Evolutionary conservation across 345 rosid species (phyloP), one percentile per base, ranked within the genome.

Genomic region (Eutrema heterophyllum): DNA sequence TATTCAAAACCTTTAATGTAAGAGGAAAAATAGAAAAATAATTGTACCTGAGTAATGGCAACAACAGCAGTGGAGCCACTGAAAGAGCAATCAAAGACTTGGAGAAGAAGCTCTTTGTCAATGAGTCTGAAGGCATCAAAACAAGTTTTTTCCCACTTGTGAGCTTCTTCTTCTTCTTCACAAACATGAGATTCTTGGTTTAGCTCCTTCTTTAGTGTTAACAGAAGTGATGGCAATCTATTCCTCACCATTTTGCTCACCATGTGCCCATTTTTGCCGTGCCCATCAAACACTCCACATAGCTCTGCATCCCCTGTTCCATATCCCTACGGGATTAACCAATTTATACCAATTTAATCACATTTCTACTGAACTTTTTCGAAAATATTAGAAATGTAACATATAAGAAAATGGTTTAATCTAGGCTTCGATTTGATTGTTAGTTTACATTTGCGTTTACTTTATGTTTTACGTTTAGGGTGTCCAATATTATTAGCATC

Each of bases 1-100:
- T 21, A 21, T 21, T 21, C 24, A 21, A 33, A 10, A 3, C 56
- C 33, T 49, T 60, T 39, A 38, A 21, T 4, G 14, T 12, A 29
- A 36, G 6, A 2, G 3, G 5, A 55, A 32, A 51, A 30, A 48
- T 1, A 57, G 10, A 24, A 30, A 36, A 16, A 5, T 1, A 26
- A 62, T 18, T 48, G 13, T 70, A 84, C 98, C 87, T 87, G 91
- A 70, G 77, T 84, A 2, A 90, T 51, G 55, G 87, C 87, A 67
- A 86, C 87, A 4, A 91, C 93, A 11, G 93, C 97, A 0, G 98
- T 90, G 64, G 92, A 82, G 70, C 98, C 97, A 78, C 98, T 91
- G 57, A 88, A 86, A 71, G 82, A 82, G 70, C 89, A 94, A 46
- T 89, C 53, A 55, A 72, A 83, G 68, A 81, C 83, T 71, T 82